Percentiles rank a stretch among this genome's conserved stretches.
Conservation (phyloP, 352 stramenopile species). For the Phytophthora colocasiae region DNA sequence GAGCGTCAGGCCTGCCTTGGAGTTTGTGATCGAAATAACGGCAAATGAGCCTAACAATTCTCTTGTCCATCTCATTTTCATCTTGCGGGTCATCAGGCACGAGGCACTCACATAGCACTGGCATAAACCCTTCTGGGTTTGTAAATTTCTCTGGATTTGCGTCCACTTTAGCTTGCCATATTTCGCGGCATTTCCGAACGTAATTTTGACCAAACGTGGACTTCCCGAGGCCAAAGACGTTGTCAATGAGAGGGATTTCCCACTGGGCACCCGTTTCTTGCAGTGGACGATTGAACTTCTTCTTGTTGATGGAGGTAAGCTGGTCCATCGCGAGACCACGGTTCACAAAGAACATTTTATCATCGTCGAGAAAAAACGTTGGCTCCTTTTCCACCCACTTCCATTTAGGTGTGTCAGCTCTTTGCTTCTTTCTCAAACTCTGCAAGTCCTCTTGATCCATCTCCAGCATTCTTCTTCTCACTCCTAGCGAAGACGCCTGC, state of each 20-base stretch:
- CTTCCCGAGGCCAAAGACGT: constrained; percentile 22
- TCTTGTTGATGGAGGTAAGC: neutral
- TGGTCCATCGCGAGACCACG: constrained; percentile 2
- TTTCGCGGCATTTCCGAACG: constrained; percentile 11
- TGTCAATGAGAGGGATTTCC: constrained; percentile 22
- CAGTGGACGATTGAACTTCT: constrained; percentile 10
- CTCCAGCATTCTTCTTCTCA: too few species aligned
- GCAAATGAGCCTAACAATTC: too few species aligned
- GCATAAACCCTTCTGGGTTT: too few species aligned
- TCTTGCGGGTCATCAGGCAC: too few species aligned
- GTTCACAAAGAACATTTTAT: neutral
- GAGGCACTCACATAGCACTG: too few species aligned
- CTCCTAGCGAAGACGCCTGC: too few species aligned
- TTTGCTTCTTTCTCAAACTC: too few species aligned
- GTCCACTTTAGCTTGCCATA: neutral
- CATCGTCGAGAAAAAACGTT: neutral
- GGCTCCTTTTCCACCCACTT: neutral
- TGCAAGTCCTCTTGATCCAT: too few species aligned
- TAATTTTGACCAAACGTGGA: constrained; percentile 19
- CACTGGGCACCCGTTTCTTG: neutral
- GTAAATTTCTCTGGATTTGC: neutral
- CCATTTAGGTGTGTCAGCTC: neutral
- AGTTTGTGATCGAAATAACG: too few species aligned
- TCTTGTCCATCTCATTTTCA: too few species aligned
- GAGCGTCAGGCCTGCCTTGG: too few species aligned